A percentile compares a stretch with the other conserved stretches of the same genome.
These are phyloP conservation scores for Colletotrichum kahawae DNA, from an alignment of 2,329 filamentous ascomycete genomes.

Conservation along the genomic window DNA sequence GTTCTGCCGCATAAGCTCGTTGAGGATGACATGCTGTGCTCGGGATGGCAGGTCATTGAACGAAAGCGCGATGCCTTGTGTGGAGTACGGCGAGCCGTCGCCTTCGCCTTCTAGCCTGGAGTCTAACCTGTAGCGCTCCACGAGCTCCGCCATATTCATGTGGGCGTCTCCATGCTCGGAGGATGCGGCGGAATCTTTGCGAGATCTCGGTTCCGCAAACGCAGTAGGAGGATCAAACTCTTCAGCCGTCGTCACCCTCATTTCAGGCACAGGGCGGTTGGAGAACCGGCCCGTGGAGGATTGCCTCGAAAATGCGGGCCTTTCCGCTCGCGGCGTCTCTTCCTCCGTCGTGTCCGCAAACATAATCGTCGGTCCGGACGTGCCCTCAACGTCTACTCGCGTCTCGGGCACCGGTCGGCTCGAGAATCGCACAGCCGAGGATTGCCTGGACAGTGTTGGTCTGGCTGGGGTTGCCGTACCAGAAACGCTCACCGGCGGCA, in stretches of 20 bases:
- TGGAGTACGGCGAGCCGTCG: conserved; percentile 54
- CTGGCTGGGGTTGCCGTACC: conserved; percentile 33
- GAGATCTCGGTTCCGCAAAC: conserved; percentile 57
- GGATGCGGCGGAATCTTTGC: conserved; percentile 40
- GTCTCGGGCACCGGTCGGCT: conserved; percentile 77
- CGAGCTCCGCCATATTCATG: conserved; percentile 49
- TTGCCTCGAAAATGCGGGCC: conserved; percentile 43
- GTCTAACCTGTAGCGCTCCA: conserved; percentile 42
- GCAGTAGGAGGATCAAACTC: conserved; percentile 66
- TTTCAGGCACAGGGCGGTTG: conserved; percentile 66
- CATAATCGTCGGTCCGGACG: conserved; percentile 73
- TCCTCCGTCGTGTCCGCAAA: conserved; percentile 60
- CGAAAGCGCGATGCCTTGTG: conserved; percentile 70
- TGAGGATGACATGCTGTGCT: conserved; percentile 85
- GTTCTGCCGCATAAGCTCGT: conserved; percentile 77
- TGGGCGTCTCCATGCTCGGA: conserved; percentile 37
- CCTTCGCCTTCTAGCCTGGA: conserved; percentile 23
- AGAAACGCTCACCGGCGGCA: background rate
- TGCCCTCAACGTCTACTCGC: conserved; percentile 68
- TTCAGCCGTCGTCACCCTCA: conserved; percentile 58
- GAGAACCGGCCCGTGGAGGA: conserved; percentile 64
- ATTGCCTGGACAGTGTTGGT: conserved; percentile 56
- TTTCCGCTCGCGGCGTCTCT: conserved; percentile 35
- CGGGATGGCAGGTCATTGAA: conserved; percentile 88
- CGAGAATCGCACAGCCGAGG: conserved; percentile 67